Evolutionary conservation across 257 asterid genomes (phyloP).

Genomic region (Solanum piurae): DNA sequence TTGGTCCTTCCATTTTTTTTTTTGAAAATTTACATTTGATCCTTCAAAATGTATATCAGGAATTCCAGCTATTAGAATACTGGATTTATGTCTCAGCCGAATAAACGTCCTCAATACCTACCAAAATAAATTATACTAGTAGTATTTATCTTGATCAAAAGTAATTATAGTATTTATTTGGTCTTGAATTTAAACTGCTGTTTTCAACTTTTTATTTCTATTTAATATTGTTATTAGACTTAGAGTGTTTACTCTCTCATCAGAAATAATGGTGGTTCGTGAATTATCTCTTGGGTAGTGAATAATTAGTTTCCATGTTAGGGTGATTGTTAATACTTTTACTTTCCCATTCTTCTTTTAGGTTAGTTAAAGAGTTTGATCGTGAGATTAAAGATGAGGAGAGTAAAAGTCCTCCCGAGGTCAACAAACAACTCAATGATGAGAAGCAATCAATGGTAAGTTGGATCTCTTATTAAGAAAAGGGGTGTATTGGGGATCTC

Average conservation of each 20-base stretch:
- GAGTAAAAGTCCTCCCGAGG: constrained; percentile 58
- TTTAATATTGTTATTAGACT: background rate
- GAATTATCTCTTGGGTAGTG: background rate
- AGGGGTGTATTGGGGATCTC: background rate
- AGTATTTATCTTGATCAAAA: background rate
- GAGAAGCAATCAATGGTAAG: constrained; percentile 93
- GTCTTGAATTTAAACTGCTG: background rate
- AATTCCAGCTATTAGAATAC: background rate
- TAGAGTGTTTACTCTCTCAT: background rate
- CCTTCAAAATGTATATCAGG: background rate
- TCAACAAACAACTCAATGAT: constrained; percentile 83
- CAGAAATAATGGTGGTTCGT: background rate
- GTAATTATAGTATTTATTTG: background rate
- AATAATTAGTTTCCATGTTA: background rate
- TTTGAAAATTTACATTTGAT: background rate
- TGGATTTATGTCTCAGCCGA: background rate
- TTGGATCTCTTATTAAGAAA: background rate
- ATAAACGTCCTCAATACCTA: background rate
- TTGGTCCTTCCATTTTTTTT: background rate
- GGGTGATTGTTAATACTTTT: background rate
- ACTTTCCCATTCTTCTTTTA: constrained; percentile 10
- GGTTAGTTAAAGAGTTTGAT: constrained; percentile 92
- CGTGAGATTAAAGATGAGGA: constrained; percentile 96
- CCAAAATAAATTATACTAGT: background rate
- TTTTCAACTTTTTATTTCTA: background rate